Evolutionary conservation across 1,284 basidiomycete genomes (phyloP), one percentile per base, ranked within the genome.

Genomic region (Microbotryum lychnidis-dioicae): DNA sequence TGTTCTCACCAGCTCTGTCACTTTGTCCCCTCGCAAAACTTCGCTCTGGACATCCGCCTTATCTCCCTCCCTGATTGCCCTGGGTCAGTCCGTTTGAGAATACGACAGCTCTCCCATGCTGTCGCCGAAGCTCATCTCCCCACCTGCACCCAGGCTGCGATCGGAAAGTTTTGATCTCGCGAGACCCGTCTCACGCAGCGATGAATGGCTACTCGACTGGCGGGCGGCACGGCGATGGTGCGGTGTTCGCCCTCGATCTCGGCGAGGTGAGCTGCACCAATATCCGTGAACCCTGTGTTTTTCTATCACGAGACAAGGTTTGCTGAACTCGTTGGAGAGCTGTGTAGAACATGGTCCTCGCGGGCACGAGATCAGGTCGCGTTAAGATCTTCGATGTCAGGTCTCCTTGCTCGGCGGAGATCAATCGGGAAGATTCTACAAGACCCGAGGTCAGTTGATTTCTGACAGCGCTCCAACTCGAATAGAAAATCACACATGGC

Each of bases 211-310:
- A 59, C 57, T 18, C 29, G n/a, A 67, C 65, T 5, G 65, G 65
- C 6, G 60, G 63, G 12, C 55, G 55, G 10, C 33, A 58, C 6
- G 67, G 67, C 8, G 65, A 62, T 25, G 67, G 67, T 6, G 63
- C 64, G 6, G 67, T 69, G 3, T 69, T 69, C 29, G 60, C 62
- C 6, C 57, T 69, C n/a, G 67, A 69, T 18, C 16, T 69, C 12
- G 48, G 58, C 31, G 55, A 64, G 37, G 65, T 64, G 47, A 14
- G 65, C 52, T 25, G 37, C 23, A 50, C 20, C 23, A 50, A 50
- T 16, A 23, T 12, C 48, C 48, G 16, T n/a, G 12, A 23, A 16
- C 29, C 6, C 20, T 50, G 16, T 23, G 4, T 23, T 12, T 12
- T 12, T 23, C 18, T 12, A 12, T 47, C 25, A 9, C 20, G 9